Percentiles rank a stretch among this genome's conserved stretches.
Evolutionary conservation across 306 rosid genomes (phyloP).

Genomic region (Dalbergia cochinchinensis): DNA sequence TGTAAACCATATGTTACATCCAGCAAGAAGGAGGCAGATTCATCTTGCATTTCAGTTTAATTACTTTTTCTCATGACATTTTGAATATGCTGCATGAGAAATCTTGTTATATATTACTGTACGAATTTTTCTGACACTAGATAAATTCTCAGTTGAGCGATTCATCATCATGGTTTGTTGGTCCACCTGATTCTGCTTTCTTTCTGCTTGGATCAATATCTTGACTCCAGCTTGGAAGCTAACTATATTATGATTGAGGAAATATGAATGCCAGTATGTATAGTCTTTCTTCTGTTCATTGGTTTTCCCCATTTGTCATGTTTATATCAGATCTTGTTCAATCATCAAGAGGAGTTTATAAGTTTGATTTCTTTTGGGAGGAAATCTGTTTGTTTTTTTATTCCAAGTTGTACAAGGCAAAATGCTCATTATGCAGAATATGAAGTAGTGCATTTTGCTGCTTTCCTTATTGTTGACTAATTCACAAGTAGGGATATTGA

Average conservation of each 20-base stretch:
- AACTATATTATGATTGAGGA: constrained; percentile 1
- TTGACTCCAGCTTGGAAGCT: neutral
- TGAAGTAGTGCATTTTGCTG: neutral
- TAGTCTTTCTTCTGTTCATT: no score
- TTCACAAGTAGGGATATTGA: no score
- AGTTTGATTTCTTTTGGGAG: constrained; percentile 17
- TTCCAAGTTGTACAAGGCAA: neutral
- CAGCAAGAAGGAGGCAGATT: constrained; percentile 33
- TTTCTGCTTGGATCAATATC: neutral
- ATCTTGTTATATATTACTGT: neutral
- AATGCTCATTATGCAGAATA: neutral
- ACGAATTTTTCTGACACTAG: constrained; percentile 21
- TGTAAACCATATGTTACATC: constrained; percentile 20
- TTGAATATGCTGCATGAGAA: constrained; percentile 33
- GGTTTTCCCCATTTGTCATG: neutral
- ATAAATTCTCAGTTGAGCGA: constrained; percentile 6
- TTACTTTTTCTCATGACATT: neutral
- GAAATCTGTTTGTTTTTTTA: neutral
- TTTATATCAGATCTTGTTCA: neutral
- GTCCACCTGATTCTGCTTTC: neutral
- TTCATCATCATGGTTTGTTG: neutral
- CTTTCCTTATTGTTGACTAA: neutral
- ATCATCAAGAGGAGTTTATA: neutral
- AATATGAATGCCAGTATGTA: neutral
- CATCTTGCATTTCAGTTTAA: constrained; percentile 29